These are phyloP conservation scores for Sonneratia caseolaris DNA, from an alignment of 345 rosid species.

Conservation along the genomic window DNA sequence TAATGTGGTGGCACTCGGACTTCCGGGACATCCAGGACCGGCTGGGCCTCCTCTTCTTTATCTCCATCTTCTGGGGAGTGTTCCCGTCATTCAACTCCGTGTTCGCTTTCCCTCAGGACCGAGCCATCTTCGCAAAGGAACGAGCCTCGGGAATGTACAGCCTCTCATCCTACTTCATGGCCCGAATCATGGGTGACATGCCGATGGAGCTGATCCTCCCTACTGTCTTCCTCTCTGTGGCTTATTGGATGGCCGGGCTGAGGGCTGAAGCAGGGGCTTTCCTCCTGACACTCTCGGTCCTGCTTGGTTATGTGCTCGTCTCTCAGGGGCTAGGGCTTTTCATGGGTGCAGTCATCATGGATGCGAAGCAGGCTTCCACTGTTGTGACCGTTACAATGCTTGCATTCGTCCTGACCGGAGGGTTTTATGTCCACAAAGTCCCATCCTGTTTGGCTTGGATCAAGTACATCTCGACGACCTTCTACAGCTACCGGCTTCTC, in stretches of 20 bases:
- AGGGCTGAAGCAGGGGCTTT: constrained; percentile 46
- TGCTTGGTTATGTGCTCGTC: constrained; percentile 67
- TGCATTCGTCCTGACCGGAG: constrained; percentile 82
- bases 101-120: constrained; percentile 90
- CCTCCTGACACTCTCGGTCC: constrained; percentile 40
- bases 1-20: constrained; percentile 98
- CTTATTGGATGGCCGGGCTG: constrained; percentile 82
- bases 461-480: constrained; percentile 69
- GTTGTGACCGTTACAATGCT: constrained; percentile 77
- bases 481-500: constrained; percentile 57
- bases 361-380: constrained; percentile 84
- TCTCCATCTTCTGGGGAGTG: constrained; percentile 90
- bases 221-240: constrained; percentile 42
- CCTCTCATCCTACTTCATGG: constrained; percentile 86
- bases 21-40: constrained; percentile 62
- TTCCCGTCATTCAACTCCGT: constrained; percentile 76
- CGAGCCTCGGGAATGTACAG: constrained; percentile 87
- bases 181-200: constrained; percentile 67
- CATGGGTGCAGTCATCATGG: constrained; percentile 81
- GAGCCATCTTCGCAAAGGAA: constrained; percentile 59
- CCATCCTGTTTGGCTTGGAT: constrained; percentile 70
- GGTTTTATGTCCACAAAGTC: constrained; percentile 74
- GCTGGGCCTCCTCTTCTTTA: constrained; percentile 75
- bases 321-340: constrained; percentile 88
- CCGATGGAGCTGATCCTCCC: constrained; percentile 94